Base-by-base conservation (phyloP, 1,284 basidiomycete genomes). In the Prillingera fragicola region DNA sequence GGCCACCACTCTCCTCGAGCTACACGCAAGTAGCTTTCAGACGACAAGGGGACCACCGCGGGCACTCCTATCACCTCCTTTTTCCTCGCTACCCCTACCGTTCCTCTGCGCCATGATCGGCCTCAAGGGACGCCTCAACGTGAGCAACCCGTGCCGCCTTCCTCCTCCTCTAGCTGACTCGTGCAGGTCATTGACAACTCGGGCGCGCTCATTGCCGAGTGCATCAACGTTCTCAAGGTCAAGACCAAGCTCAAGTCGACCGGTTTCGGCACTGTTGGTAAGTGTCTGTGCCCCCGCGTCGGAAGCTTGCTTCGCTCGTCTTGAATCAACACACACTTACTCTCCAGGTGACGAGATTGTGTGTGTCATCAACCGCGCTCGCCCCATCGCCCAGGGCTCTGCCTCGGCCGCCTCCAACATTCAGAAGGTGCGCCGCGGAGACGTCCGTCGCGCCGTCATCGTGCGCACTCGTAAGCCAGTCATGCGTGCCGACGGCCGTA, bases 221-320 rank as follows among this genome's bases (percentile, higher is more conserved):
- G 92, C 63, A 89, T 99, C 70, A 96, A 98, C 69, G 83, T 98
- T 18, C 78, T 97, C 49, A 95, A 96, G 73, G 84, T 88, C 72
- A 97, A 96, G 74, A 87, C 71, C 29, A 46, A 43, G 18, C 43
- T 57, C 22, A 58, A 58, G 38, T 88, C 74, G 78, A 67, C 67
- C 33, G 89, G 80, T 79, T 87, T 74, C 80, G 95, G 65, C 5
- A 69, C 72, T 19, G 75, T 79, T 42, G 78, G 78, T 78, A 45
- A 50, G 72, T 69, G n/a, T 14, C 12, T 26, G 14, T 22, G 26
- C n/a, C n/a, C 21, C n/a, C n/a, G n/a, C n/a, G n/a, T n/a, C n/a
- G n/a, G 15, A 15, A 22, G 14, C 15, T 38, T 19, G 17, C 13
- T 8, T 29, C 14, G 28, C 13, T 33, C 10, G 29, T 8, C 8